Evolutionary conservation across 2,329 filamentous ascomycete genomes (phyloP).

Genomic region (Xylogone sp.): DNA sequence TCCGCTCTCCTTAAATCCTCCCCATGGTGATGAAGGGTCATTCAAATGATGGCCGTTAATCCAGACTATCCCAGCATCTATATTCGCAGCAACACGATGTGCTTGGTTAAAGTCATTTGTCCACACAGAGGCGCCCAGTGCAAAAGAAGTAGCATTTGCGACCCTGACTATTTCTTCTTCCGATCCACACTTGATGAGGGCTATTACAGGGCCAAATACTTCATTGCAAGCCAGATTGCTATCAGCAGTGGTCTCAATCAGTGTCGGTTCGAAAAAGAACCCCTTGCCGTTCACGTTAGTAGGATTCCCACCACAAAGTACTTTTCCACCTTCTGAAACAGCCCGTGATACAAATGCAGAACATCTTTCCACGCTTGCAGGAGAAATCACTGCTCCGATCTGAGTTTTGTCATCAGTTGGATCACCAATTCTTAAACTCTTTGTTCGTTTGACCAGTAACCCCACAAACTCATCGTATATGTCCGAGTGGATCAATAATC

Average conservation of each 20-base stretch:
- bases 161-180: slow-evolving; percentile 42
- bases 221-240: slow-evolving; percentile 39
- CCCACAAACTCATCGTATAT: slow-evolving; percentile 31
- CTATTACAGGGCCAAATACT: slow-evolving; percentile 49
- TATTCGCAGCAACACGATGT: slow-evolving; percentile 40
- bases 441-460: slow-evolving; percentile 34
- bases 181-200: slow-evolving; percentile 40
- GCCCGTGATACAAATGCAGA: slow-evolving; percentile 28
- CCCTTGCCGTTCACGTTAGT: slow-evolving; percentile 34
- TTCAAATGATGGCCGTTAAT: slow-evolving; percentile 62
- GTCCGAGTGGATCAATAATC: slow-evolving; percentile 45
- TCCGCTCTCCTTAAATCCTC: slow-evolving; percentile 60
- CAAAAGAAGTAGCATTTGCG: slow-evolving; percentile 47
- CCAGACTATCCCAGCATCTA: slow-evolving; percentile 45
- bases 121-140: slow-evolving; percentile 14
- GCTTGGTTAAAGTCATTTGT: slow-evolving; percentile 12
- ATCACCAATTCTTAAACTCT: slow-evolving; percentile 45
- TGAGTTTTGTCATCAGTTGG: slow-evolving; percentile 57
- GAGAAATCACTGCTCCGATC: slow-evolving; percentile 58
- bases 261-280: slow-evolving; percentile 13
- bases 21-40: slow-evolving; percentile 69
- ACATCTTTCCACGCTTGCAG: slow-evolving; percentile 54
- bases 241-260: slow-evolving; percentile 19
- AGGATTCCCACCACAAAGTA: slow-evolving; percentile 44
- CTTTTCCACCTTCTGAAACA: slow-evolving; percentile 30